Percentiles rank a stretch among this genome's conserved stretches.
Conservation (phyloP, 2,329 filamentous ascomycete genomes). For the Sporothrix sp. region DNA sequence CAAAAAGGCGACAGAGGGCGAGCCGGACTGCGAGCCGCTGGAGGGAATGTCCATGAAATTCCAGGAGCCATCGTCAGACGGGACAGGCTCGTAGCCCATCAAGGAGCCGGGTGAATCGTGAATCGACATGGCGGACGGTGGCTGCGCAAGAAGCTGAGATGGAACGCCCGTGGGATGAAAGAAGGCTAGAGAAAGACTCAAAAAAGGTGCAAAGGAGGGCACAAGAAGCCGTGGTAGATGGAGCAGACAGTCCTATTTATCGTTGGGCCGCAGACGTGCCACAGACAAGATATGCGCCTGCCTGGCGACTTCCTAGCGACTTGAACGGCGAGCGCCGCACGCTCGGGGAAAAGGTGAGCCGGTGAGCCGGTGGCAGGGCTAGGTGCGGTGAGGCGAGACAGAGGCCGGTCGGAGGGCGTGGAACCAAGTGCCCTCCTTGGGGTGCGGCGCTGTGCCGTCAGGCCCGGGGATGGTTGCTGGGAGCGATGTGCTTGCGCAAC, state of each 20-base stretch:
- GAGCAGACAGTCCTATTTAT: background rate
- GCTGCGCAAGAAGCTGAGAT: background rate
- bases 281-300: background rate
- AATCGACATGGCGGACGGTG: constrained; percentile 4
- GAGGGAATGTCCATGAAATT: constrained; percentile 32
- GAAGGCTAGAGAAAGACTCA: too few species aligned
- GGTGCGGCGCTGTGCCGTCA: too few species aligned
- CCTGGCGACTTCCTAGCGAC: too few species aligned
- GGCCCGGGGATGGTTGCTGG: too few species aligned
- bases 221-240: background rate
- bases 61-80: constrained; percentile 34
- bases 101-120: constrained; percentile 13
- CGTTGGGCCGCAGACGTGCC: background rate
- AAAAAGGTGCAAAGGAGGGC: background rate
- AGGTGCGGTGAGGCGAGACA: too few species aligned
- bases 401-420: too few species aligned
- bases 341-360: background rate
- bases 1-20: constrained; percentile 34
- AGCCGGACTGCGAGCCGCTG: constrained; percentile 27
- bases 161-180: too few species aligned
- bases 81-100: constrained; percentile 7
- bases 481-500: constrained; percentile 11
- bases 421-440: too few species aligned
- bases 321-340: too few species aligned
- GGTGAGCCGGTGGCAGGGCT: background rate